These are phyloP conservation scores for Phytomonas sp. DNA, from an alignment of 208 protist species.

Conservation along the genomic window DNA sequence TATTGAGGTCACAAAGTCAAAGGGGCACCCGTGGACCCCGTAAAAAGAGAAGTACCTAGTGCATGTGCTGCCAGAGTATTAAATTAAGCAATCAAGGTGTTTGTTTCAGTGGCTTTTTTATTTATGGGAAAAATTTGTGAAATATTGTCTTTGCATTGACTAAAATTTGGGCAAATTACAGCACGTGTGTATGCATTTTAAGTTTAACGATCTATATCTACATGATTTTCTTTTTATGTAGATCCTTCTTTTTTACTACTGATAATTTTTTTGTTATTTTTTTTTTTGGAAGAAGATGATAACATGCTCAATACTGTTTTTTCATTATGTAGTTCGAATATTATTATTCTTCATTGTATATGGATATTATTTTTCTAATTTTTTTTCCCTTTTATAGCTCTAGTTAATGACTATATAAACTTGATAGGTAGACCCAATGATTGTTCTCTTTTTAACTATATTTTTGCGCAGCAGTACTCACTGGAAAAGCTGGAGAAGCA, in stretches of 20 bases:
- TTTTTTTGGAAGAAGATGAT: constrained; percentile 4
- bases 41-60: background rate
- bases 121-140: background rate
- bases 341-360: background rate
- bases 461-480: background rate
- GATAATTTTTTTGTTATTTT: constrained; percentile 2
- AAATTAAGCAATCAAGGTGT: background rate
- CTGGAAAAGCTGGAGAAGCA: background rate
- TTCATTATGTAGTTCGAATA: background rate
- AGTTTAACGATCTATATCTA: background rate
- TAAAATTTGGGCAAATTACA: background rate
- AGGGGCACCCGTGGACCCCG: constrained; percentile 50
- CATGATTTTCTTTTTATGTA: constrained; percentile 8
- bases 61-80: background rate
- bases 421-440: background rate
- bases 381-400: background rate
- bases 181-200: background rate
- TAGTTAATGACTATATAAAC: background rate
- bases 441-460: background rate
- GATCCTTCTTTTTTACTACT: background rate
- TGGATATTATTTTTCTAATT: background rate
- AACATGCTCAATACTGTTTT: background rate
- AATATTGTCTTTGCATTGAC: background rate
- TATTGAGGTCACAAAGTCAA: constrained; percentile 46
- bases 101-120: constrained; percentile 8